A percentile compares a stretch with the other conserved stretches of the same genome.
Evolutionary conservation across 1,139 yeast species (phyloP).

Genomic region (Pneumocystis wakefieldiae): DNA sequence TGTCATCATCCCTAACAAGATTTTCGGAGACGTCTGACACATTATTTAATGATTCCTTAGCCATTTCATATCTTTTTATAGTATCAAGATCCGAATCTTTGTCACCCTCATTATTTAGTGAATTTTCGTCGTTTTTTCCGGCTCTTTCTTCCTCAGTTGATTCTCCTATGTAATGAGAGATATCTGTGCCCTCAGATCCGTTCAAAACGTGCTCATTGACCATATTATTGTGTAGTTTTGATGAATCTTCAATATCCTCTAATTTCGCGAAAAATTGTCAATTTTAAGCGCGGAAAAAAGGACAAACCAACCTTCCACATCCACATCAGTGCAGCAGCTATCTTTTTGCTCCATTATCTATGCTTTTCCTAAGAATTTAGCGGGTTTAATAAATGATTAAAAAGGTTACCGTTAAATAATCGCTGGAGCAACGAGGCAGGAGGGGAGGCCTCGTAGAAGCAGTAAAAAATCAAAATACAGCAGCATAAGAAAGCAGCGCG

Average conservation of each 20-base stretch:
- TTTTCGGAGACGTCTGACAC: background rate
- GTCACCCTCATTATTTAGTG: background rate
- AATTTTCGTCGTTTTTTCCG: background rate
- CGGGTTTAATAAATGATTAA: background rate
- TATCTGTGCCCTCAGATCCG: background rate
- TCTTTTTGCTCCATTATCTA: background rate
- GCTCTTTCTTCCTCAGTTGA: background rate
- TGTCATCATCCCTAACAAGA: background rate
- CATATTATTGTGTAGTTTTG: background rate
- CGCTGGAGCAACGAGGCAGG: too few relatives aligned
- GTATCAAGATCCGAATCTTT: background rate
- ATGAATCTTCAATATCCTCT: background rate
- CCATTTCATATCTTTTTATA: background rate
- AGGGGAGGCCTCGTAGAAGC: too few relatives aligned
- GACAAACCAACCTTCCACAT: background rate
- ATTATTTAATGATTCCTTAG: background rate
- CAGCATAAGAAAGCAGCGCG: too few relatives aligned
- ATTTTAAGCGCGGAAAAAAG: background rate
- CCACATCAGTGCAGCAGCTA: background rate
- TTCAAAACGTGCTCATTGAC: background rate
- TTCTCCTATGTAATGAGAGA: background rate
- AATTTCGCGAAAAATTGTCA: background rate
- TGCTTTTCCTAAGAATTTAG: background rate
- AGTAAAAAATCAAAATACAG: too few relatives aligned
- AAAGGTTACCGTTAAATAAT: background rate